Evolutionary conservation across 1,284 basidiomycete genomes (phyloP), one percentile per base, ranked within the genome.

Genomic region (Mycosarcoma mackinlayi): DNA sequence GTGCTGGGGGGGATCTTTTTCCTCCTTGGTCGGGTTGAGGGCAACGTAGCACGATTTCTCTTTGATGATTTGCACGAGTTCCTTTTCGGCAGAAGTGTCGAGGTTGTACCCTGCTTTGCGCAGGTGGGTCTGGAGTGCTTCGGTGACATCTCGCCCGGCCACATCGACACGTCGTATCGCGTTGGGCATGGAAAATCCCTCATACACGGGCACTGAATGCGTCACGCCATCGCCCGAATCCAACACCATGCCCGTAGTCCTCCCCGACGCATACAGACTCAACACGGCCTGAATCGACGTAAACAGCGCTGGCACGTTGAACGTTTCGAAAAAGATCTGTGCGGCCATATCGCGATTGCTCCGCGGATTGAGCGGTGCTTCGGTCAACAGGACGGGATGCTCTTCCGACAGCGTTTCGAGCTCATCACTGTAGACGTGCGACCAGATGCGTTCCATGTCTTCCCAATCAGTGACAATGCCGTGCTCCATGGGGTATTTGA

Each of bases 191-290:
- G 93, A 94, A 85, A 98, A 98, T 0, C 96, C 96, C 83, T 99
- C 96, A 79, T 96, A 99, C 10, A 99, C 96, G 3, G 96, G 96
- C 3, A 99, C 96, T 3, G 96, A 93, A 76, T 99, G 96, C 19
- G 96, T 98, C 2, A 99, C 96, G 21, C 96, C 96, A 82, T 99
- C 96, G 11, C 96, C 96, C 4, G 96, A 98, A 83, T 99, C 96
- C 14, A 99, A 87, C 4, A 99, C 96, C 58, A 98, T 97, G 34
- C 96, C 96, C 27, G 96, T 98, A 62, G 96, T 98, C 68, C 96
- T 88, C n/a, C 96, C 96, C 6, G 95, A 97, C 3, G 96, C 94
- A 85, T 99, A 99, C 82, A 99, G 85, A 73, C 93, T 93, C 54
- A 99, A 86, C 19, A 99, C 95, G 24, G 96, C 96, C 85, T 99